Evolutionary conservation across 345 rosid genomes (phyloP).

Genomic region (Eucalyptus regnans): DNA sequence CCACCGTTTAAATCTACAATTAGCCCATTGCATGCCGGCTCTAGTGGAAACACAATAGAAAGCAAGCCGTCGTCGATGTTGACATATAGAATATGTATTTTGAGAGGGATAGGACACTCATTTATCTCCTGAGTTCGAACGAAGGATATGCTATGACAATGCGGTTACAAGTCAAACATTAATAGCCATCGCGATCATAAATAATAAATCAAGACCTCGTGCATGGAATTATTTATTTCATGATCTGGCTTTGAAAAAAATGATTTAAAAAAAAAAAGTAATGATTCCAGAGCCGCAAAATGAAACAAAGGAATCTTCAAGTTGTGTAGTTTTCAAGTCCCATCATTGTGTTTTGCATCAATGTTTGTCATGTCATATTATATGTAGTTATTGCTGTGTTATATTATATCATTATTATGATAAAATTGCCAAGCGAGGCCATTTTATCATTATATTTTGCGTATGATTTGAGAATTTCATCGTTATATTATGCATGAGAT

Average conservation of each 20-base stretch:
- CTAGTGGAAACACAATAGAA: neutral
- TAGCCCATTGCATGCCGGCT: neutral
- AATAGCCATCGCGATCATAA: neutral
- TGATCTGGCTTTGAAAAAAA: neutral
- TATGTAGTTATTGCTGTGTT: neutral
- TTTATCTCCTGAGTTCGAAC: no score
- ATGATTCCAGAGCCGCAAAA: neutral
- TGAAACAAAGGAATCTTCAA: neutral
- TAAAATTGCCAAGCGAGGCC: rapidly evolving
- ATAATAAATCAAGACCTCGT: neutral
- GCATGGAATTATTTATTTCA: neutral
- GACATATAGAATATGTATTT: no score
- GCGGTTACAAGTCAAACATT: neutral
- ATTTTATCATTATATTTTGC: no score
- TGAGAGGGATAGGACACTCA: neutral
- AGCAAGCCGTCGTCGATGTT: neutral
- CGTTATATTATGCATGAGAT: no score
- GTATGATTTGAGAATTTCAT: no score
- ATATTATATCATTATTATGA: no score
- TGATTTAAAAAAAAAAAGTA: neutral
- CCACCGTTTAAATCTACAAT: no score
- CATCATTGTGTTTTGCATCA: neutral
- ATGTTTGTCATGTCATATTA: neutral
- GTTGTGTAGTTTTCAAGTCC: neutral
- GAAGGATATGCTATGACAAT: neutral